Conservation (phyloP, 345 rosid genomes). For the Brassica carinata region DNA sequence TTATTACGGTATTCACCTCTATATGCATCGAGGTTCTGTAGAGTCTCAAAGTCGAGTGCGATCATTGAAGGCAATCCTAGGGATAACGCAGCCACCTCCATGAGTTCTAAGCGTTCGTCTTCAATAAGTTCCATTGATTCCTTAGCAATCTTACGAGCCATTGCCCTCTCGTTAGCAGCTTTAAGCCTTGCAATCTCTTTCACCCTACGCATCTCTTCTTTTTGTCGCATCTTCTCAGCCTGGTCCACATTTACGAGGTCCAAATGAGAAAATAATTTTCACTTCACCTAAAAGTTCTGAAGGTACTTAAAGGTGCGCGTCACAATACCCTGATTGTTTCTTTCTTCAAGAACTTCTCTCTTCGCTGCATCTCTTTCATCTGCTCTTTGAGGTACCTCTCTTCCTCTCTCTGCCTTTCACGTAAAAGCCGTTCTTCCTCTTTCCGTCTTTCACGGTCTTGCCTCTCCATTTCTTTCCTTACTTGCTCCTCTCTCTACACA, state of each 20-base stretch:
- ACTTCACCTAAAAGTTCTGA: neutral
- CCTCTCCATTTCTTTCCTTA: constrained; percentile 85
- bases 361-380: constrained; percentile 83
- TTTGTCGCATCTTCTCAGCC: constrained; percentile 87
- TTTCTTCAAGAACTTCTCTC: constrained; percentile 84
- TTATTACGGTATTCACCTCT: constrained; percentile 53
- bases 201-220: constrained; percentile 76
- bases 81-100: constrained; percentile 75
- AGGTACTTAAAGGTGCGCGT: constrained; percentile 18
- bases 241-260: constrained; percentile 27
- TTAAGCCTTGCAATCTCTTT: constrained; percentile 82
- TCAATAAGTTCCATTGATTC: constrained; percentile 84
- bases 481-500: constrained; percentile 76
- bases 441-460: constrained; percentile 88
- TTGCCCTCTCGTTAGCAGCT: constrained; percentile 89
- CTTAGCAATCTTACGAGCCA: constrained; percentile 87
- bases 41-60: constrained; percentile 70
- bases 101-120: constrained; percentile 87
- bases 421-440: constrained; percentile 86
- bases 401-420: constrained; percentile 90
- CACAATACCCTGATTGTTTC: constrained; percentile 73
- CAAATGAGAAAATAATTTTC: constrained; percentile 10
- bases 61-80: constrained; percentile 68
- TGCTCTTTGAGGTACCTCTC: constrained; percentile 81
- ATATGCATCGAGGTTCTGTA: constrained; percentile 71